Evolutionary conservation across 106 monocot genomes (phyloP), one percentile per base, ranked within the genome.

Genomic region (Dendrobium catenatum): DNA sequence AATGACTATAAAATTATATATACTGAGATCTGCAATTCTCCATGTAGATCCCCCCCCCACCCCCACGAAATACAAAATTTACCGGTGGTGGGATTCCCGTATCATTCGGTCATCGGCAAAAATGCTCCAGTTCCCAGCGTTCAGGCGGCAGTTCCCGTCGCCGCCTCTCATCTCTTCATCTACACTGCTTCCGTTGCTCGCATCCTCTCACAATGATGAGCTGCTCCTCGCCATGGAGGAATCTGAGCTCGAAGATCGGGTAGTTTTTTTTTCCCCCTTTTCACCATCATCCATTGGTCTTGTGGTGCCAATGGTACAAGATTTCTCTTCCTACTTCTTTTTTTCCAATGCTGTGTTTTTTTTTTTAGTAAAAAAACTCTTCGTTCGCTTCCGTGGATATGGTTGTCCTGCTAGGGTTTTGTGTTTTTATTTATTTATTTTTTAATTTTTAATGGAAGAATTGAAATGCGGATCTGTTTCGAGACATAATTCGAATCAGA

Each of bases 121-220:
- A 33, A 95, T 96, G 96, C 81, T 96, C 16, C 96, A 94, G 83
- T 96, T 94, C 80, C 96, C 96, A 49, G 87, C 92, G 82, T 89
- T 96, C 85, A 94, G 94, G 96, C 85, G 78, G 76, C 92, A 94
- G 83, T 88, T 85, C 79, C 94, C 92, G 44, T 87, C 90, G 70
- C 90, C 94, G 18, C 80, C 89, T 1, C 73, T 97, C 16, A 84
- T 94, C 68, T 90, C 96, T 15, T 89, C 94, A 17, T 92, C 96
- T 24, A 89, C 89, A 4, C 88, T 97, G 46, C 88, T 97, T 42
- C 92, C 96, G 0, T 70, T 88, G 19, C 78, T 83, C 58, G 76
- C 90, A 41, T 70, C 86, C 81, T 73, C 90, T 68, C 90, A 90
- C 54, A 89, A 88, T 79, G 96, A 97, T 87, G 96, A 94, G 89